Base-by-base conservation (phyloP, 129 eudicot species). In the Solidago caesia region DNA sequence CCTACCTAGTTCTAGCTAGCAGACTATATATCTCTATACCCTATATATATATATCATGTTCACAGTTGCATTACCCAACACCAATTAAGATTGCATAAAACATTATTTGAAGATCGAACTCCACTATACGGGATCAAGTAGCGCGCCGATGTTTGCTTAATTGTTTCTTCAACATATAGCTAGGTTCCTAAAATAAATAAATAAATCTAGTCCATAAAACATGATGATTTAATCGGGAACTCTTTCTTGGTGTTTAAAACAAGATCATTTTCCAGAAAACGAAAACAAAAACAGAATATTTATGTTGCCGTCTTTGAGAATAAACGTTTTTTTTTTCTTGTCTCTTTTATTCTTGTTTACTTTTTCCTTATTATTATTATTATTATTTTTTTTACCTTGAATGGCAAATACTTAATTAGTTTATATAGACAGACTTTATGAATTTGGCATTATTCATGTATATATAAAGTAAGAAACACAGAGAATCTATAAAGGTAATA, bases 401-500 rank as follows among this genome's bases (percentile, higher is more conserved):
- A 33, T 33, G 39, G 39, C 3, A 3, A 33, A 33, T 1, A 33
- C 39, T 33, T 29, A 29, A 29, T 29, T 29, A 29, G 1, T 29
- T 29, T 13, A 79, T 64, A 56, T 46, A 65, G 6, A 48, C 33
- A 76, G 39, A 62, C 60, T 66, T 64, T 64, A 79, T 66, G 66
- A 60, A 66, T 65, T 79, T 79, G 83, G 74, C 83, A 73, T 73
- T 79, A 79, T 57, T 79, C 74, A 65, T 65, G 74, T 69, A 65
- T 72, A 79, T 69, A 65, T 72, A 79, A 79, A 79, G 83, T 72
- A 56, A 79, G 64, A 79, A 79, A 79, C 83, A 72, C 79, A 79
- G 83, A 72, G 83, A 79, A 79, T 79, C 83, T 79, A 69, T 73
- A 79, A 79, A 79, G 83, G 83, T 79, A 56, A 79, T 49, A 79